Evolutionary conservation across 768 basidiomycete genomes (phyloP), one percentile per base, ranked within the genome.

Genomic region (Lentinula sp.): DNA sequence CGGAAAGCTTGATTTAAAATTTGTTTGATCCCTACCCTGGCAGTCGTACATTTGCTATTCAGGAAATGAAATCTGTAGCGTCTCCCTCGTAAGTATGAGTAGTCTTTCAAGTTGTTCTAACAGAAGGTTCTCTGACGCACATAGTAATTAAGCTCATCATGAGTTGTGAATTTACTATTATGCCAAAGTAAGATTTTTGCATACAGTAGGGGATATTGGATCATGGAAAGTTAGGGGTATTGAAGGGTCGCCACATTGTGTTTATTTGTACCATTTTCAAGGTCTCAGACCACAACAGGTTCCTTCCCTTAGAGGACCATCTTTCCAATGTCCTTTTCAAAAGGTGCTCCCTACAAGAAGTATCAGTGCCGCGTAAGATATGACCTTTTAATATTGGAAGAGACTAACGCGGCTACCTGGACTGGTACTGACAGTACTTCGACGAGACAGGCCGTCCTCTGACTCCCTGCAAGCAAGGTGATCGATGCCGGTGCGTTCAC

Each of bases 351-450:
- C 28, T 63, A 57, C 58, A 63, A 63, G 39, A 63, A 60, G 32
- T 63, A 59, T 49, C 62, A 59, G 37, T 63, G 62, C 35, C 48
- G 62, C n/a, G 57, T 63, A 43, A 46, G 55, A 74, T 68, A 87
- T 65, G 91, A 81, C 4, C 76, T 72, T 32, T 84, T 70, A 68
- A 91, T 88, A 64, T 89, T 86, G 49, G 79, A 73, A 31, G 52
- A 42, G 21, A 18, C 50, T 51, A 51, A 51, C 34, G 23, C 40
- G 2, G 34, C 28, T 13, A n/a, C 49, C 16, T 28, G 28, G 28
- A 28, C 28, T 28, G 28, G 28, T 28, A 28, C 42, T 52, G 4
- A 39, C 65, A 84, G 83, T 75, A 84, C 67, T 84, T 79, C 55
- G 78, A 82, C 62, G 66, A 69, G 16, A 16, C n/a, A 45, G 83